Percentiles rank a stretch among this genome's conserved stretches.
Conservation (phyloP, 352 stramenopile genomes). For the Bremia lactucae region DNA sequence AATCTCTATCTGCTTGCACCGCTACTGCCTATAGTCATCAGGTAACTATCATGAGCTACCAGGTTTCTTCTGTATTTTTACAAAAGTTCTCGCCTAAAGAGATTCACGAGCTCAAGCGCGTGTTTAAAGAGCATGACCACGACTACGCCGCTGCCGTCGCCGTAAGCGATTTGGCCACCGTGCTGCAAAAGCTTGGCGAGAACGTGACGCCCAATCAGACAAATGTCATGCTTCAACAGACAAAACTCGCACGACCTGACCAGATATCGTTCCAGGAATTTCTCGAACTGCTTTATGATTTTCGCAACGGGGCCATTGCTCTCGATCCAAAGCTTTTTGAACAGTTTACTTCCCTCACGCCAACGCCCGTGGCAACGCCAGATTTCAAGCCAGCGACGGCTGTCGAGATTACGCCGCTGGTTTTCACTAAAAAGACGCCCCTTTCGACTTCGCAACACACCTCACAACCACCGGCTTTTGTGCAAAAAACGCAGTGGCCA, state of each 20-base stretch:
- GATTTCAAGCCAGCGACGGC: too few relatives aligned
- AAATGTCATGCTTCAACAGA: conserved; percentile 51
- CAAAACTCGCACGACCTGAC: conserved; percentile 30
- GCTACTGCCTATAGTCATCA: too few relatives aligned
- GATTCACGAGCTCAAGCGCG: conserved; percentile 78
- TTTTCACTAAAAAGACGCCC: conserved; percentile 16
- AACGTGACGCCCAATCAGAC: conserved; percentile 58
- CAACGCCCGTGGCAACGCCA: conserved; percentile 1
- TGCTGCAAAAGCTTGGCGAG: conserved; percentile 74
- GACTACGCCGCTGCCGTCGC: conserved; percentile 55
- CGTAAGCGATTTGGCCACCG: conserved; percentile 32
- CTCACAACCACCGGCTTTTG: conserved; percentile 20
- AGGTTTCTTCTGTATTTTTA: conserved; percentile 69
- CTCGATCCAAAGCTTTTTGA: conserved; percentile 38
- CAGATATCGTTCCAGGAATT: conserved; percentile 78
- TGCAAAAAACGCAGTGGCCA: conserved; percentile 47
- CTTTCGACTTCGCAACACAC: conserved; percentile 7
- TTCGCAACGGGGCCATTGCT: conserved; percentile 53
- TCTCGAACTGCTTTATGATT: conserved; percentile 62
- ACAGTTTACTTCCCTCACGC: conserved; percentile 17
- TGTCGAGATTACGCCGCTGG: conserved; percentile 6
- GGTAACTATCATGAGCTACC: conserved; percentile 89
- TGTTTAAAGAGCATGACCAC: conserved; percentile 78
- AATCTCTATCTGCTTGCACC: too few relatives aligned
- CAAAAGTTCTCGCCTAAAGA: conserved; percentile 84